Conservation (phyloP, 1,284 basidiomycete species). For the Malassezia equina region DNA sequence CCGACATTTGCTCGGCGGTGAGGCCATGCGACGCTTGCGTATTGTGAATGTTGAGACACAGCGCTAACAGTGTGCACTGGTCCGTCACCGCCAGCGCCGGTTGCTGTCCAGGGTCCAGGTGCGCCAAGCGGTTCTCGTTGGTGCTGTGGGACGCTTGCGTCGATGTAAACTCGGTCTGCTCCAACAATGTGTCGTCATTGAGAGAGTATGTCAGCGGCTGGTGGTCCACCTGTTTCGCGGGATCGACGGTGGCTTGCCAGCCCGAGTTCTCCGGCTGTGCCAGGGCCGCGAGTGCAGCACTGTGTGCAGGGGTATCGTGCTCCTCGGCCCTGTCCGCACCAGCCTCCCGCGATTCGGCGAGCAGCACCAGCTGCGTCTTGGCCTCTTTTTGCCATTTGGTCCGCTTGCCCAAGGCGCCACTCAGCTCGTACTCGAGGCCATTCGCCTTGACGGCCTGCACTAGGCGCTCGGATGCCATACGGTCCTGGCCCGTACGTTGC, state of each 20-base stretch:
- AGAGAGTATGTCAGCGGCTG: constrained; percentile 67
- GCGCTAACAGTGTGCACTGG: constrained; percentile 40
- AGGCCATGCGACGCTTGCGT: constrained; percentile 46
- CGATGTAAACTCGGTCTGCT: constrained; percentile 76
- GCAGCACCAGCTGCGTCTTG: constrained; percentile 79
- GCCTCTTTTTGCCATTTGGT: constrained; percentile 87
- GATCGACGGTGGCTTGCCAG: constrained; percentile 28
- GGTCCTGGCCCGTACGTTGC: constrained; percentile 65
- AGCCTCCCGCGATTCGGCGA: constrained; percentile 62
- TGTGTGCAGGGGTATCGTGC: constrained; percentile 15
- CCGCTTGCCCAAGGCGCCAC: constrained; percentile 81
- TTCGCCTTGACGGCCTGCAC: constrained; percentile 66
- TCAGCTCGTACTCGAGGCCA: constrained; percentile 77
- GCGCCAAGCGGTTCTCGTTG: constrained; percentile 49
- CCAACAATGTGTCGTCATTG: constrained; percentile 92
- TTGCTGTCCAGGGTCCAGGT: constrained; percentile 72
- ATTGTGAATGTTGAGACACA: constrained; percentile 44
- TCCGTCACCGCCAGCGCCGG: constrained; percentile 51
- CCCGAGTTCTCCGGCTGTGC: background rate
- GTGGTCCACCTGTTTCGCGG: constrained; percentile 32
- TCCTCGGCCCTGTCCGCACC: constrained; percentile 29
- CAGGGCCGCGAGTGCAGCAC: constrained; percentile 23
- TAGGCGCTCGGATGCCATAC: constrained; percentile 67
- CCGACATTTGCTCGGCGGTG: constrained; percentile 40
- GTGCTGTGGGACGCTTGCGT: constrained; percentile 52